A percentile compares a stretch with the other conserved stretches of the same genome.
Conservation (phyloP, 169 alveolate genomes). For the Plasmodium vinckei region DNA sequence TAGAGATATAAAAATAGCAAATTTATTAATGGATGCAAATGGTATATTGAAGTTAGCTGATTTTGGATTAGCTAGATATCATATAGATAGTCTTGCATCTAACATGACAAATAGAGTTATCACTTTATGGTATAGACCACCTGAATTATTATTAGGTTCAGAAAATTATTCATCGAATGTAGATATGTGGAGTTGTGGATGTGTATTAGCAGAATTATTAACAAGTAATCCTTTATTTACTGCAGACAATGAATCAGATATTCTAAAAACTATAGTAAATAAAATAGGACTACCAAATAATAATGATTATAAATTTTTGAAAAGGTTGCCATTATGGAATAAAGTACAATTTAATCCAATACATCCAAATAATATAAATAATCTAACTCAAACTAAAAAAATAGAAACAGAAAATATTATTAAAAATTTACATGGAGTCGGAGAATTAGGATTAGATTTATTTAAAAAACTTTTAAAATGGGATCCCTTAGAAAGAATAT, state of each 20-base stretch:
- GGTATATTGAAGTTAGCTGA: slow-evolving; percentile 97
- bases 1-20: slow-evolving; percentile 94
- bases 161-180: slow-evolving; percentile 91
- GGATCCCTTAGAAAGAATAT: slow-evolving; percentile 80
- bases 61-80: slow-evolving; percentile 95
- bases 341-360: slow-evolving; percentile 78
- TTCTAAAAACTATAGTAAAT: slow-evolving; percentile 86
- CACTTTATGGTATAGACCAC: slow-evolving; percentile 98
- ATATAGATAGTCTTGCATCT: slow-evolving; percentile 81
- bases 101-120: slow-evolving; percentile 94
- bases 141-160: slow-evolving; percentile 96
- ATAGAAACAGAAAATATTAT: slow-evolving; percentile 81
- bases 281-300: slow-evolving; percentile 81
- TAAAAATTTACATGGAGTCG: slow-evolving; percentile 79
- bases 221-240: slow-evolving; percentile 92
- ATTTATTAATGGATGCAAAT: slow-evolving; percentile 90
- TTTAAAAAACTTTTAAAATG: slow-evolving; percentile 78
- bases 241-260: slow-evolving; percentile 91
- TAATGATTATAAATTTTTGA: slow-evolving; percentile 77
- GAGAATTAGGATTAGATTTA: slow-evolving; percentile 85
- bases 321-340: slow-evolving; percentile 82
- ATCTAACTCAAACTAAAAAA: slow-evolving; percentile 67
- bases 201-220: slow-evolving; percentile 94
- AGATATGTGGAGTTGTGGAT: slow-evolving; percentile 98
- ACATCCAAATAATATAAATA: slow-evolving; percentile 80